These are phyloP conservation scores for Larix kaempferi DNA, from an alignment of 75 land plant genomes.

Conservation along the genomic window DNA sequence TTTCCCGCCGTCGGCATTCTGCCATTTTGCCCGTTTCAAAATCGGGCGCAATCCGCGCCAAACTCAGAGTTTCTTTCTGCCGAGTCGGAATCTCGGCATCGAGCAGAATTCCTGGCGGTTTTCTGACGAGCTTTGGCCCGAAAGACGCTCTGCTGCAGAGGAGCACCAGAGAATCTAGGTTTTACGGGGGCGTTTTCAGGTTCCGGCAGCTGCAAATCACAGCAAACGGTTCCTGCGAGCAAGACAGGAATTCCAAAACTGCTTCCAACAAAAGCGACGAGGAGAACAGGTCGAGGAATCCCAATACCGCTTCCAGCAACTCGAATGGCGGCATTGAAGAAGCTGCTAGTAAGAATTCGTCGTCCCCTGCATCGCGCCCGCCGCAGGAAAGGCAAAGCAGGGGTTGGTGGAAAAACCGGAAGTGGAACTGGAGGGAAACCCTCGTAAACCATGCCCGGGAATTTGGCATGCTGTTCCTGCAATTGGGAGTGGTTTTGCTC, in stretches of 20 bases:
- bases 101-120: neutral
- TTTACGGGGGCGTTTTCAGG: neutral
- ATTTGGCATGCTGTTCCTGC: constrained; percentile 68
- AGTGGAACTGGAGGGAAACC: constrained; percentile 57
- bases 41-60: neutral
- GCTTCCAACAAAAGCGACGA: constrained; percentile 6
- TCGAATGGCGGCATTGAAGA: too few species aligned
- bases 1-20: neutral
- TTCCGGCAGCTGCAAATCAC: constrained; percentile 2
- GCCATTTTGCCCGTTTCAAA: neutral
- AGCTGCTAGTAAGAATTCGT: constrained; percentile 1
- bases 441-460: constrained; percentile 65
- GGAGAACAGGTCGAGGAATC: constrained; percentile 10
- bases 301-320: too few species aligned
- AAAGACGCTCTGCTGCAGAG: constrained; percentile 1
- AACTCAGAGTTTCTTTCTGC: neutral
- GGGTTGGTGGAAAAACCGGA: constrained; percentile 46
- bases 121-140: neutral
- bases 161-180: neutral
- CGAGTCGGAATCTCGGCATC: neutral
- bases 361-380: constrained; percentile 6
- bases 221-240: constrained; percentile 30
- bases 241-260: constrained; percentile 24
- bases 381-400: constrained; percentile 30
- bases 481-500: constrained; percentile 73